These are phyloP conservation scores for Cokeromyces recurvatus DNA, from an alignment of 371 early-diverging fungal species.

Conservation along the genomic window DNA sequence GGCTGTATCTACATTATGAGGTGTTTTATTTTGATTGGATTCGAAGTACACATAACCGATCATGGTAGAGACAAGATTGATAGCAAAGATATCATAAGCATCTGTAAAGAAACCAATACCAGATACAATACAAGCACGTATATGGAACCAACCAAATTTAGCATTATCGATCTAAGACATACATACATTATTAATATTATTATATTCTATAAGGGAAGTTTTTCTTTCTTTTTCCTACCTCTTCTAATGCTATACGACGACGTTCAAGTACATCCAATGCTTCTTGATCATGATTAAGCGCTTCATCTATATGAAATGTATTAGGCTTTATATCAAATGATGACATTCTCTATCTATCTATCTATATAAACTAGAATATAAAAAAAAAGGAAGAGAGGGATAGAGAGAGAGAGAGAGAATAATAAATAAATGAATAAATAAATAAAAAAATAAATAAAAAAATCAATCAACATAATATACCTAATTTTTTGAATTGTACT, in stretches of 20 bases:
- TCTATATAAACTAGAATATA: too few relatives aligned
- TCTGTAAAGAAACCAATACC: slow-evolving; percentile 90
- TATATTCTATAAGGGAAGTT: not conserved
- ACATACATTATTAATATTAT: too few relatives aligned
- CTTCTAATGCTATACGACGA: slow-evolving; percentile 33
- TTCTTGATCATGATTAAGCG: slow-evolving; percentile 10
- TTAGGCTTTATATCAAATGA: slow-evolving; percentile 19
- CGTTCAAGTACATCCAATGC: slow-evolving; percentile 29
- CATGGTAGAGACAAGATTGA: slow-evolving; percentile 76
- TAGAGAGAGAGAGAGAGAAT: too few relatives aligned
- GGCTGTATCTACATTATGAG: slow-evolving; percentile 56
- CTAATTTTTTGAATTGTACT: too few relatives aligned
- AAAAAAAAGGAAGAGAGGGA: not conserved
- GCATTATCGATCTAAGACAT: slow-evolving; percentile 44
- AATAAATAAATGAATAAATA: too few relatives aligned
- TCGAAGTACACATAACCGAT: slow-evolving; percentile 67
- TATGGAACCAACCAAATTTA: slow-evolving; percentile 74
- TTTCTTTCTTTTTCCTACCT: slow-evolving; percentile 15
- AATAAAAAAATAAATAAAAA: too few relatives aligned
- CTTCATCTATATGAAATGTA: slow-evolving; percentile 16
- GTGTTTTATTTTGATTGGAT: slow-evolving; percentile 32
- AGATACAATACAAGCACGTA: slow-evolving; percentile 80
- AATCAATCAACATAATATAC: too few relatives aligned
- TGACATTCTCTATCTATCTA: too few relatives aligned
- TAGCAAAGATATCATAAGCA: slow-evolving; percentile 86